Evolutionary conservation across 495 filamentous ascomycete genomes (phyloP).

Genomic region (Aspergillus cavernicola): DNA sequence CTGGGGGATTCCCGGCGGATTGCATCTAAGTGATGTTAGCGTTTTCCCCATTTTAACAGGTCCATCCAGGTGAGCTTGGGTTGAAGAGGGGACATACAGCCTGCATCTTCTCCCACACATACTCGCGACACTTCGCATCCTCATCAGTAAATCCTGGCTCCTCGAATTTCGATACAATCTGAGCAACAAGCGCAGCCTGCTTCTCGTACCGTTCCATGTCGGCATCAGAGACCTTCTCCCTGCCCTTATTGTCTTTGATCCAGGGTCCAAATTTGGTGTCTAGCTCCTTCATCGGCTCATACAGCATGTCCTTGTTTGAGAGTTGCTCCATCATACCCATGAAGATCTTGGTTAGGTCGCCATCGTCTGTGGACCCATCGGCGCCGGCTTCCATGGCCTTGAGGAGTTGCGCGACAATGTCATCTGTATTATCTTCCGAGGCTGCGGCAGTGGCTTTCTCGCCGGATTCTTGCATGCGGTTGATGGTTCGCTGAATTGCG

Average conservation of each 20-base stretch:
- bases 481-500: conserved; percentile 85
- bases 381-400: conserved; percentile 65
- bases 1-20: conserved; percentile 83
- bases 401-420: conserved; percentile 79
- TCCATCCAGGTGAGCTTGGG: background rate
- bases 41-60: background rate
- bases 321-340: conserved; percentile 98
- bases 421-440: conserved; percentile 63
- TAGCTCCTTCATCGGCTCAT: conserved; percentile 97
- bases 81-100: conserved; percentile 66
- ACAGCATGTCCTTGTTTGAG: conserved; percentile 95
- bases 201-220: conserved; percentile 76
- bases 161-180: conserved; percentile 90
- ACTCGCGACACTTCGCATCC: conserved; percentile 78
- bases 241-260: conserved; percentile 72
- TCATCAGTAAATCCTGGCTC: conserved; percentile 71
- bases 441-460: conserved; percentile 77
- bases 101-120: conserved; percentile 96
- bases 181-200: conserved; percentile 75
- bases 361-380: conserved; percentile 65
- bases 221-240: conserved; percentile 54
- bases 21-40: conserved; percentile 68
- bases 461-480: conserved; percentile 85
- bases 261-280: conserved; percentile 85
- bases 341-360: conserved; percentile 88